Percentiles rank a stretch among this genome's conserved stretches.
Conservation (phyloP, 768 basidiomycete species). For the Basidioascus undulatus region DNA sequence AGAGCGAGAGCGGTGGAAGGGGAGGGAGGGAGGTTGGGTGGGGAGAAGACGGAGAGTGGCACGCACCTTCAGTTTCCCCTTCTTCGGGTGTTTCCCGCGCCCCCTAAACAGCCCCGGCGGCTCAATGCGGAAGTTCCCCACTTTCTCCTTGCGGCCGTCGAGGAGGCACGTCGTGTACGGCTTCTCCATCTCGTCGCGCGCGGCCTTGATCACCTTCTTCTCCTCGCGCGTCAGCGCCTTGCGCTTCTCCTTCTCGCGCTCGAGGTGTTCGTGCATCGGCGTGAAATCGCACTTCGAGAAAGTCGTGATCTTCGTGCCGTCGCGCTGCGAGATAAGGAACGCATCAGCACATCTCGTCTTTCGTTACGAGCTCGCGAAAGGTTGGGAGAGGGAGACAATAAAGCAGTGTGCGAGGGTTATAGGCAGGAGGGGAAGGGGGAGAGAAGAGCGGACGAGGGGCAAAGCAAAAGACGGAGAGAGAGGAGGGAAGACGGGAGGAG, state of each 20-base stretch:
- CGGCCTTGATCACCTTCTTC: slow-evolving; percentile 75
- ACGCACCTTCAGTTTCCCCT: slow-evolving; percentile 70
- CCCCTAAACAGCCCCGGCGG: slow-evolving; percentile 96
- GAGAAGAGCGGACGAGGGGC: neutral
- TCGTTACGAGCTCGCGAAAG: neutral
- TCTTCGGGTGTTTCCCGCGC: slow-evolving; percentile 94
- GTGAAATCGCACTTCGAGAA: slow-evolving; percentile 78
- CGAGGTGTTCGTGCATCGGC: slow-evolving; percentile 81
- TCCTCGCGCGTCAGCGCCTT: slow-evolving; percentile 60
- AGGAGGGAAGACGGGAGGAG: neutral
- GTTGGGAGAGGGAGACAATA: neutral
- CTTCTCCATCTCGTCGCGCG: slow-evolving; percentile 57
- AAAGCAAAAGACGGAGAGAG: neutral
- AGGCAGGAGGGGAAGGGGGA: neutral
- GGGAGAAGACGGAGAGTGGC: neutral
- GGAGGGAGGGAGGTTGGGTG: neutral
- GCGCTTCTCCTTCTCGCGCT: slow-evolving; percentile 76
- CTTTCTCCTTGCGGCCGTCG: slow-evolving; percentile 90
- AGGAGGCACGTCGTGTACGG: slow-evolving; percentile 68
- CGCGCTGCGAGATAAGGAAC: slow-evolving; percentile 26
- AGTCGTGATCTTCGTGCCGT: slow-evolving; percentile 45
- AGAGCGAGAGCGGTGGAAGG: neutral
- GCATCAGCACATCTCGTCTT: too few relatives aligned
- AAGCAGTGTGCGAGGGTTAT: slow-evolving; percentile 13
- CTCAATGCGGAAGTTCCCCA: slow-evolving; percentile 94